Evolutionary conservation across 345 rosid species (phyloP), one percentile per base, ranked within the genome.

Genomic region (Eucalyptus sp.): DNA sequence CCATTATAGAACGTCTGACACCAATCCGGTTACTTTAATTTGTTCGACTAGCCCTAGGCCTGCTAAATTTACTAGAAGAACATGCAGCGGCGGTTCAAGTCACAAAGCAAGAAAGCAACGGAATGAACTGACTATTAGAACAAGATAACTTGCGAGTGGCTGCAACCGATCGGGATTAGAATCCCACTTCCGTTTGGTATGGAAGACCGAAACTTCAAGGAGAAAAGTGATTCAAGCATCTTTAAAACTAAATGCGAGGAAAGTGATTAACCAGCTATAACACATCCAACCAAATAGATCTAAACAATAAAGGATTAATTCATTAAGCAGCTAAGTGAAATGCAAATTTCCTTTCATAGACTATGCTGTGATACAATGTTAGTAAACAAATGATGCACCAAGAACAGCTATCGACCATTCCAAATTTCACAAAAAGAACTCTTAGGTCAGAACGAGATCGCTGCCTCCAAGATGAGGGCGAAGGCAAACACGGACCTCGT

Each of bases 401-500:
- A 76, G 84, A 76, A 76, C 84, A 76, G 84, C 84, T 76, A 76
- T 76, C 27, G 43, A 76, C 27, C 84, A 25, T 41, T 76, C 29
- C 84, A 76, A 76, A 76, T 76, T 41, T 10, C 48, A 76, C 84
- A 41, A 37, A 52, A 68, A 79, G n/a, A 64, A 64, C 49, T 83
- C 43, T 96, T 93, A 96, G 17, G 98, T 96, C 90, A 96, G 93
- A 97, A 94, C 91, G 87, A 96, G 96, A 90, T 94, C 99, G 64
- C 92, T 94, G 90, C 92, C 95, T 68, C 95, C 95, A 44, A 94
- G 96, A 88, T 94, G 93, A 24, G 99, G 96, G 50, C 99, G 97
- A 43, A 96, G 95, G 94, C 98, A 97, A 81, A 97, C 98, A 8
- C 96, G 97, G 49, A 98, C 98, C 92, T 97, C 99, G n/a, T 97